Conservation (phyloP, 176 grass and related monocot species). For the Triticum monococcum region DNA sequence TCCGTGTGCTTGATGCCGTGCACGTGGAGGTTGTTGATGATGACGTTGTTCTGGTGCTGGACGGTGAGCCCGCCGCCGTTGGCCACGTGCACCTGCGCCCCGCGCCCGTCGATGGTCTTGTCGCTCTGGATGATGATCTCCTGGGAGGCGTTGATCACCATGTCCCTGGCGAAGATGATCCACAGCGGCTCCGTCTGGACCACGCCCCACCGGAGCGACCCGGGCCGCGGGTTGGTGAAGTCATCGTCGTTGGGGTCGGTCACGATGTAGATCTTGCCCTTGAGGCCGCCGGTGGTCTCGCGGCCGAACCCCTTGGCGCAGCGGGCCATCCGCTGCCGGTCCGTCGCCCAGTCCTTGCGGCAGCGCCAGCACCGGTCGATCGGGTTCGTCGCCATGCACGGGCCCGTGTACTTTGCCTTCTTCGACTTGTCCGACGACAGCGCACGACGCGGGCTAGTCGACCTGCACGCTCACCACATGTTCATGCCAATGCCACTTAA, state of each 20-base stretch:
- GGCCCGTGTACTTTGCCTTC: constrained; percentile 11
- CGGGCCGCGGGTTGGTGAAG: constrained; percentile 41
- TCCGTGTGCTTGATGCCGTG: constrained; percentile 37
- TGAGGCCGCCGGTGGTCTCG: constrained; percentile 41
- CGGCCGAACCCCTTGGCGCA: constrained; percentile 74
- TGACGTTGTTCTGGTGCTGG: constrained; percentile 56
- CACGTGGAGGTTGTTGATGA: constrained; percentile 63
- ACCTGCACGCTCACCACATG: background rate
- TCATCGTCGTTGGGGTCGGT: constrained; percentile 63
- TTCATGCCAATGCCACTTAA: background rate
- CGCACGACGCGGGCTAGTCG: constrained; percentile 31
- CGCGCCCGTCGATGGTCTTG: constrained; percentile 85
- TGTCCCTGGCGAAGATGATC: constrained; percentile 68
- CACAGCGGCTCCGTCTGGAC: constrained; percentile 64
- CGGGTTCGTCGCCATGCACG: constrained; percentile 70
- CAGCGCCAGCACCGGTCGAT: constrained; percentile 91
- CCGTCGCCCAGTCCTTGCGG: constrained; percentile 53
- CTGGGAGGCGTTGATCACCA: constrained; percentile 64
- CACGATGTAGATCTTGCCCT: constrained; percentile 55
- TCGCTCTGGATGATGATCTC: constrained; percentile 73
- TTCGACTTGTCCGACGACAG: background rate
- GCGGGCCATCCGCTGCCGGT: constrained; percentile 52
- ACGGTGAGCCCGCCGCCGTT: constrained; percentile 58
- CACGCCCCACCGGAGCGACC: constrained; percentile 66
- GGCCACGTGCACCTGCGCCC: constrained; percentile 67